Percentiles rank a stretch among this genome's conserved stretches.
Evolutionary conservation across 495 filamentous ascomycete species (phyloP).

Genomic region (Achaetomiella virescens): DNA sequence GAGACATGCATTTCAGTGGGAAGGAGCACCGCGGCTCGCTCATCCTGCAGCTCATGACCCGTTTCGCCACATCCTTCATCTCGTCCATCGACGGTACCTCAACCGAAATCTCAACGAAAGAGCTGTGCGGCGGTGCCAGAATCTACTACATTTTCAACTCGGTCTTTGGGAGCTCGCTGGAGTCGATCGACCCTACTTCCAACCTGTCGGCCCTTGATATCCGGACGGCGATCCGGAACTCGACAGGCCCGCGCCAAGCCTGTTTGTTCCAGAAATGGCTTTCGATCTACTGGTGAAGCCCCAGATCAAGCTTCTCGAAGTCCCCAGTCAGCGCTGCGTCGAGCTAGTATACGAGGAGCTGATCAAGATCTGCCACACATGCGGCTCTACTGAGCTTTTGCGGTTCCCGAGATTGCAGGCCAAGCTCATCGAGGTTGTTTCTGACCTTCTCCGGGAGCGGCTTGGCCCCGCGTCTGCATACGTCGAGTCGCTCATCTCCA

Average conservation of each 20-base stretch:
- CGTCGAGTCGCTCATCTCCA: conserved; percentile 93
- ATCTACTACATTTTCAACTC: conserved; percentile 99
- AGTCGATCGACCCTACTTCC: conserved; percentile 89
- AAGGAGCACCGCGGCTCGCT: conserved; percentile 94
- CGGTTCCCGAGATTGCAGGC: conserved; percentile 90
- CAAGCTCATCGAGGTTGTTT: conserved; percentile 97
- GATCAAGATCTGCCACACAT: conserved; percentile 99
- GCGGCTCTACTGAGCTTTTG: conserved; percentile 86
- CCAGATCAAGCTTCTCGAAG: conserved; percentile 93
- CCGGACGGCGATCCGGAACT: conserved; percentile 95
- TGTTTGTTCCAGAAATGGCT: conserved; percentile 95
- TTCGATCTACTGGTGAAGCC: conserved; percentile 98
- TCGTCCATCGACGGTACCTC: conserved; percentile 98
- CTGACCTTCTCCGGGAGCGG: conserved; percentile 87
- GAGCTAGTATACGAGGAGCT: conserved; percentile 98
- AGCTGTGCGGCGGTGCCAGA: conserved; percentile 90
- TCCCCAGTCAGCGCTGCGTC: conserved; percentile 93
- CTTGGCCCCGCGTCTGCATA: conserved; percentile 83
- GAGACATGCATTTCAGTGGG: conserved; percentile 95
- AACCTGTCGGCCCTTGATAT: conserved; percentile 97
- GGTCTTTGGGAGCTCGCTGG: conserved; percentile 94
- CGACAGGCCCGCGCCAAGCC: conserved; percentile 91
- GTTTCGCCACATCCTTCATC: conserved; percentile 96
- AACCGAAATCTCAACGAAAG: conserved; percentile 97
- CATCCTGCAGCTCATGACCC: conserved; percentile 95